Percentiles rank a stretch among this genome's conserved stretches.
Evolutionary conservation across 169 alveolate genomes (phyloP).

Genomic region (Eimeria tenella): DNA sequence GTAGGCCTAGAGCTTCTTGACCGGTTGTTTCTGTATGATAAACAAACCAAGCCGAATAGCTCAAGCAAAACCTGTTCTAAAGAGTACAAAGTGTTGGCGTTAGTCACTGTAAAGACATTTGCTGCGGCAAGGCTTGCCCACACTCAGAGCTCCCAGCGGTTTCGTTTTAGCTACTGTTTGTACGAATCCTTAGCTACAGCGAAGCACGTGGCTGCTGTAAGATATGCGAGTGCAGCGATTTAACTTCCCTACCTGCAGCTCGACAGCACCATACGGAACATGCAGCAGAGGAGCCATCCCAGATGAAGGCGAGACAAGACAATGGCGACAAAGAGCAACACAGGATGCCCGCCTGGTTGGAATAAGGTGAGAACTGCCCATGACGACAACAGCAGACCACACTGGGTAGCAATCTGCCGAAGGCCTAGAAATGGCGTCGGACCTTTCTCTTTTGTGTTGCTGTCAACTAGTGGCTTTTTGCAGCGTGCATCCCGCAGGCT

Average conservation of each 20-base stretch:
- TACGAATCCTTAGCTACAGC: too few species aligned
- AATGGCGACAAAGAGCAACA: conserved; percentile 17
- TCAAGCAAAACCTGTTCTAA: not conserved
- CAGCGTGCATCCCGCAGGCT: not conserved
- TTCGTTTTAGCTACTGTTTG: too few species aligned
- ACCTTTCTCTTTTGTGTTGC: not conserved
- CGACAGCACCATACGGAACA: conserved; percentile 52
- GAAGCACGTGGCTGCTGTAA: too few species aligned
- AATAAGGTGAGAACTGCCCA: conserved; percentile 36
- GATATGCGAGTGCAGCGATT: too few species aligned
- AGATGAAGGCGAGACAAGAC: conserved; percentile 38
- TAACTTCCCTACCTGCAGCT: conserved; percentile 20
- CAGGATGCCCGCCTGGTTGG: conserved; percentile 14
- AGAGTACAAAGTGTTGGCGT: not conserved
- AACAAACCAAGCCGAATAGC: not conserved
- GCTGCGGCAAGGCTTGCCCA: not conserved
- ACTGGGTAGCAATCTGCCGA: conserved; percentile 35
- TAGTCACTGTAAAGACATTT: not conserved
- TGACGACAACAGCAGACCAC: conserved; percentile 9
- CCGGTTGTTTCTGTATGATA: too few species aligned
- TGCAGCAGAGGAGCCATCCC: conserved; percentile 59
- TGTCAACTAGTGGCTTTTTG: not conserved
- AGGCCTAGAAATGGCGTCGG: not conserved
- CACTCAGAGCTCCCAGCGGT: not conserved
- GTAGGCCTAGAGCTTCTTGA: not conserved